These are phyloP conservation scores for Salvia miltiorrhiza DNA, from an alignment of 257 asterid species.

Conservation along the genomic window DNA sequence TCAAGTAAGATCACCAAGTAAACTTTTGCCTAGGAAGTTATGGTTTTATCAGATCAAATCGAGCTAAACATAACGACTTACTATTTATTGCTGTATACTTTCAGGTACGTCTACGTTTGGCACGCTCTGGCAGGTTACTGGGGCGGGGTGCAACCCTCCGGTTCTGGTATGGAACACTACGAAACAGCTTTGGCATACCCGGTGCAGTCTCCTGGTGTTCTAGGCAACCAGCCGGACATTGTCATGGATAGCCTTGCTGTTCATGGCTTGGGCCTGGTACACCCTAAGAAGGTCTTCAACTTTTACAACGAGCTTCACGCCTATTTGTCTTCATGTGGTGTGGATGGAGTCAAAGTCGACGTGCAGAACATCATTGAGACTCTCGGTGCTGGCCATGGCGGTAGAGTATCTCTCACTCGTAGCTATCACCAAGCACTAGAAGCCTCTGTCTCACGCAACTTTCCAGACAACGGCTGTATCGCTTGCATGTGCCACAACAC, in stretches of 20 bases:
- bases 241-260: conserved; percentile 96
- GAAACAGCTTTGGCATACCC: conserved; percentile 86
- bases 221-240: conserved; percentile 93
- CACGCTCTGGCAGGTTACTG: conserved; percentile 96
- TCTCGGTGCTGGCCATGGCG: conserved; percentile 97
- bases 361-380: conserved; percentile 97
- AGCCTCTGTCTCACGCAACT: conserved; percentile 79
- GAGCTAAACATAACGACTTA: background rate
- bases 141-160: conserved; percentile 96
- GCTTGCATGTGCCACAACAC: conserved; percentile 98
- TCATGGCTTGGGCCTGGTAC: conserved; percentile 88
- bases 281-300: conserved; percentile 82
- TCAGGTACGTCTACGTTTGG: conserved; percentile 81
- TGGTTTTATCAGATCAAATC: background rate
- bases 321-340: conserved; percentile 87
- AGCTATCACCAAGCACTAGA: conserved; percentile 92
- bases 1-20: conserved; percentile 48
- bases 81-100: background rate
- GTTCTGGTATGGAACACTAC: conserved; percentile 86
- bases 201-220: conserved; percentile 83
- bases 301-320: conserved; percentile 94
- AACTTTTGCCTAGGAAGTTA: background rate
- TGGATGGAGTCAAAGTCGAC: conserved; percentile 97
- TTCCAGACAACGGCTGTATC: conserved; percentile 82
- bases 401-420: conserved; percentile 87